Conservation (phyloP, 257 asterid genomes). For the Solanum rostratum region DNA sequence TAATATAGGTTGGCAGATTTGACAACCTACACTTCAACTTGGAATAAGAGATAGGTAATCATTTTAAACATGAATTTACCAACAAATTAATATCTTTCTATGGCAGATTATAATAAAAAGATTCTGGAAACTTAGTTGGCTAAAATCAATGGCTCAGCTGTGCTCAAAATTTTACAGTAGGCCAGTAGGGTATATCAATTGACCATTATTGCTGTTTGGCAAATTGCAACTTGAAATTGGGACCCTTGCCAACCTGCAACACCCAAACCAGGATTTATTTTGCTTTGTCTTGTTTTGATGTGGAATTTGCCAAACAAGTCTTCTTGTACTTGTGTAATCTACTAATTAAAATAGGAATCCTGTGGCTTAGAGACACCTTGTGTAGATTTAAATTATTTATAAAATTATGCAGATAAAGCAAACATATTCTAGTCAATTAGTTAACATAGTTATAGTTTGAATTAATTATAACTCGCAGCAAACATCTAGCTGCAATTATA, state of each 20-base stretch:
- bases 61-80: neutral
- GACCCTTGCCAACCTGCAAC: neutral
- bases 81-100: neutral
- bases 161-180: neutral
- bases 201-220: neutral
- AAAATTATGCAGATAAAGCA: neutral
- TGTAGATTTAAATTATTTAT: neutral
- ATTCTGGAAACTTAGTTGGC: neutral
- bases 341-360: neutral
- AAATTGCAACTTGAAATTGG: neutral
- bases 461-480: too few species aligned
- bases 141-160: neutral
- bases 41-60: neutral
- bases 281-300: neutral
- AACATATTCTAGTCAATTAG: too few species aligned
- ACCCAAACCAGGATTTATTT: neutral
- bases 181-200: neutral
- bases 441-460: too few species aligned
- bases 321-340: neutral
- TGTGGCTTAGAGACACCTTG: neutral
- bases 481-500: too few species aligned
- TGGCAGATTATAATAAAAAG: neutral
- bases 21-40: neutral
- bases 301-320: neutral
- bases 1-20: neutral